phyloP scores from a whole-genome alignment of 2,329 filamentous ascomycete species.

The Emergomyces pasteurianus region DNA sequence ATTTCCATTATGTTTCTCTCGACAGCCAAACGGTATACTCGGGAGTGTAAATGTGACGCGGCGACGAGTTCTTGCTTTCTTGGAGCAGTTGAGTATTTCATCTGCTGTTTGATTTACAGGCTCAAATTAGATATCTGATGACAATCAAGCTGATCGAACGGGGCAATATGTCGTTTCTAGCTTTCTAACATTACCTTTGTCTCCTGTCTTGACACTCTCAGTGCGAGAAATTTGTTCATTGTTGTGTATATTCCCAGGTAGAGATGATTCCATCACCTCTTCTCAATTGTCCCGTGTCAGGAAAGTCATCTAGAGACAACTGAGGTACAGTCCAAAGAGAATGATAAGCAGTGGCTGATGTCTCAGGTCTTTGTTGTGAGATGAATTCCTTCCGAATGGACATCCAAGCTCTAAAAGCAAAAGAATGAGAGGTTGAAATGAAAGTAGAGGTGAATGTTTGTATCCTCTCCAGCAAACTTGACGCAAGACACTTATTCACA shows the following conservation, averaged over 20 bases:
- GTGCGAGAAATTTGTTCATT: neutral
- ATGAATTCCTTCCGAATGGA: neutral
- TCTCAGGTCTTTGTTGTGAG: neutral
- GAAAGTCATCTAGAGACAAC: neutral
- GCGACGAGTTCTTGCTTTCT: neutral
- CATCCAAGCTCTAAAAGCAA: neutral
- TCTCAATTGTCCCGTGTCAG: neutral
- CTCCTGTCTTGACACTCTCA: neutral
- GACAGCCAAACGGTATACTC: neutral
- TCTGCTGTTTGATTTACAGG: neutral
- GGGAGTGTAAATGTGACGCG: neutral
- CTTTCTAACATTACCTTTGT: neutral
- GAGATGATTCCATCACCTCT: neutral
- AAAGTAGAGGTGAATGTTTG: neutral
- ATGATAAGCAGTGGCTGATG: neutral
- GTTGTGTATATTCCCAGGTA: neutral
- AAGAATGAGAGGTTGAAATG: neutral
- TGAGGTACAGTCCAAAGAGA: neutral
- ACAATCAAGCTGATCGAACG: neutral
- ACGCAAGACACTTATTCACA: neutral
- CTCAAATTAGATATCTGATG: neutral
- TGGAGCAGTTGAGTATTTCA: neutral
- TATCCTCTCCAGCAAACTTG: neutral
- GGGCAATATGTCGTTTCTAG: neutral
- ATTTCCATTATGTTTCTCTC: neutral